These are phyloP conservation scores for Myxozyma melibiosi DNA, from an alignment of 805 yeast genomes.

Conservation along the genomic window DNA sequence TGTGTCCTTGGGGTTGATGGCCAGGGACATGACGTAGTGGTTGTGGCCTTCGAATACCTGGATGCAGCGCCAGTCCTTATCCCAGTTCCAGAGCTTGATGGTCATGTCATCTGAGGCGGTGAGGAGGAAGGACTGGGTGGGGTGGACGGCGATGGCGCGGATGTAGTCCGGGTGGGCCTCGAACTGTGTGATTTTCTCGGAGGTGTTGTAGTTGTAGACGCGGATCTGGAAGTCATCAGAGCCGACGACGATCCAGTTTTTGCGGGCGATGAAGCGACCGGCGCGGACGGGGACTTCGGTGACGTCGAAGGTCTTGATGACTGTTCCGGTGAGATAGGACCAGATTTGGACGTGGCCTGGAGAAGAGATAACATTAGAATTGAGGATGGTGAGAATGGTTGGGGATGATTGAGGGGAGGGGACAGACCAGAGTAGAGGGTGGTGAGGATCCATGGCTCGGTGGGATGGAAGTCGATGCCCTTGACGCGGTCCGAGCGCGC, in stretches of 20 bases:
- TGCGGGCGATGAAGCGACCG: constrained; percentile 91
- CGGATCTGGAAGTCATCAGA: constrained; percentile 94
- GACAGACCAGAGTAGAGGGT: constrained; percentile 38
- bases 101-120: constrained; percentile 92
- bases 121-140: constrained; percentile 83
- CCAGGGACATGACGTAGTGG: constrained; percentile 91
- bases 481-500: constrained; percentile 95
- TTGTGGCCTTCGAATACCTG: constrained; percentile 94
- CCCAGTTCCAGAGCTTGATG: constrained; percentile 97
- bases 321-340: constrained; percentile 78
- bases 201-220: constrained; percentile 92
- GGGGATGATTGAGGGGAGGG: too few species aligned
- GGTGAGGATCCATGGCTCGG: constrained; percentile 81
- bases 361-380: constrained; percentile 53
- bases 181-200: constrained; percentile 90
- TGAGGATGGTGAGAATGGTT: neutral
- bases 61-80: constrained; percentile 83
- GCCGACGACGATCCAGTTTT: constrained; percentile 96
- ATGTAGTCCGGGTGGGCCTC: constrained; percentile 99
- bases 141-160: constrained; percentile 91
- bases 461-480: constrained; percentile 96
- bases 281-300: constrained; percentile 96
- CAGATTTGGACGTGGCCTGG: constrained; percentile 90
- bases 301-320: constrained; percentile 88
- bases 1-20: constrained; percentile 96